Conservation (phyloP, 306 rosid species). For the Oemleria cerasiformis region DNA sequence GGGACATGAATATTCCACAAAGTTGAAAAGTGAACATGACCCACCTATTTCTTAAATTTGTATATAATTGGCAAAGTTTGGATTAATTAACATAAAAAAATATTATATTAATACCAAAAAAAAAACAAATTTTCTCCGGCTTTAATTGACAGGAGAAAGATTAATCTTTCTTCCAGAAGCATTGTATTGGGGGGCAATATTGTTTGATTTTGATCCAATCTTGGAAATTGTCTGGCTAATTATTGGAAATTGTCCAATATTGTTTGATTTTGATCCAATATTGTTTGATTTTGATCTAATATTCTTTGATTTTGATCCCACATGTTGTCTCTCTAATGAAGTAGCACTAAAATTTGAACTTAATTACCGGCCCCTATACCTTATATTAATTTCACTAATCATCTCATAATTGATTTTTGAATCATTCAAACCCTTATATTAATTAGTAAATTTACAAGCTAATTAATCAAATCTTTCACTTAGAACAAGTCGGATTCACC, state of each 20-base stretch:
- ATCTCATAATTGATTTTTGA: background rate
- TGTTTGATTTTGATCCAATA: no score
- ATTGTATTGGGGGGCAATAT: background rate
- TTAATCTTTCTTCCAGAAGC: background rate
- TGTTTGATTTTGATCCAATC: no score
- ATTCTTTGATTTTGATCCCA: no score
- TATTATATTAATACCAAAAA: background rate
- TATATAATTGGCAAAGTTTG: background rate
- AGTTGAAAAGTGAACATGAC: background rate
- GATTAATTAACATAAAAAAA: background rate
- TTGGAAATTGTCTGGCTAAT: no score
- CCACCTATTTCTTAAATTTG: background rate
- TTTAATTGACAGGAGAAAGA: background rate
- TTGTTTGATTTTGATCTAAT: no score
- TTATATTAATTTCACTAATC: background rate
- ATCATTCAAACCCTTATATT: background rate
- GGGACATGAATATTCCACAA: conserved; percentile 1
- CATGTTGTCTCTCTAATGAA: background rate
- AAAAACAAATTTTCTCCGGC: no score
- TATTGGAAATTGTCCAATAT: background rate
- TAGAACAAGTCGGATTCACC: no score
- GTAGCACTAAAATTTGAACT: background rate
- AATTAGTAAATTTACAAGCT: background rate
- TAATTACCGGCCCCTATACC: background rate
- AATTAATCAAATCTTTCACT: background rate